phyloP scores from a whole-genome alignment of 352 stramenopile species.

The Blastocystis sp. region DNA sequence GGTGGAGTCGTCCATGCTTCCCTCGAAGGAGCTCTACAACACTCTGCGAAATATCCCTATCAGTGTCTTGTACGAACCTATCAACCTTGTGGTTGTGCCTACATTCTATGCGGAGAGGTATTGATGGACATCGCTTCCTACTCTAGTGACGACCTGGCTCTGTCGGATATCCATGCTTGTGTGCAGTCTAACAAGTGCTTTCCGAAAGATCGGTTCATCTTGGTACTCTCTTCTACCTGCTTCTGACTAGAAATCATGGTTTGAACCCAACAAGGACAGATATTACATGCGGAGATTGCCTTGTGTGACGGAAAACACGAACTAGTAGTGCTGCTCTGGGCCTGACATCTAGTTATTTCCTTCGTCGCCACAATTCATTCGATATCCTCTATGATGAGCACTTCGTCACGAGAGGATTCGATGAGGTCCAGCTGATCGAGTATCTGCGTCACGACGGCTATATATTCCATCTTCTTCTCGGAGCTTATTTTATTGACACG shows the following conservation, averaged over 20 bases:
- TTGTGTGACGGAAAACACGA: not conserved
- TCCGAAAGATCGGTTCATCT: not conserved
- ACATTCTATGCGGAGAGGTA: not conserved
- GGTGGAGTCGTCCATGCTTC: not conserved
- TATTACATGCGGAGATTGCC: not conserved
- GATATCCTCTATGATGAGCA: constrained; percentile 50
- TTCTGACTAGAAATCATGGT: not conserved
- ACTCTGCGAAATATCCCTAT: not conserved
- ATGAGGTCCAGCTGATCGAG: not conserved
- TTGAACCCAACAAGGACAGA: not conserved
- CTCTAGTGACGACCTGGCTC: not conserved
- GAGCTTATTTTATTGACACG: not conserved
- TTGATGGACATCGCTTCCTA: not conserved
- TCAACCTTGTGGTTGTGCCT: constrained; percentile 6
- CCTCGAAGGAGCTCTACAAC: not conserved
- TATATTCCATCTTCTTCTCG: constrained; percentile 22
- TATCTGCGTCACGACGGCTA: not conserved
- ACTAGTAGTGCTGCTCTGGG: not conserved
- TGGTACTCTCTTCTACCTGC: not conserved
- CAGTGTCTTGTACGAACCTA: not conserved
- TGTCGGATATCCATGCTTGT: not conserved
- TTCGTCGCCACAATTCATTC: constrained; percentile 40
- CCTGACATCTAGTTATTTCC: not conserved
- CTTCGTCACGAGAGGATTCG: constrained; percentile 31
- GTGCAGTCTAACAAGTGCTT: not conserved